Evolutionary conservation across 2,329 filamentous ascomycete species (phyloP).

Genomic region (Gnomoniopsis sp.): DNA sequence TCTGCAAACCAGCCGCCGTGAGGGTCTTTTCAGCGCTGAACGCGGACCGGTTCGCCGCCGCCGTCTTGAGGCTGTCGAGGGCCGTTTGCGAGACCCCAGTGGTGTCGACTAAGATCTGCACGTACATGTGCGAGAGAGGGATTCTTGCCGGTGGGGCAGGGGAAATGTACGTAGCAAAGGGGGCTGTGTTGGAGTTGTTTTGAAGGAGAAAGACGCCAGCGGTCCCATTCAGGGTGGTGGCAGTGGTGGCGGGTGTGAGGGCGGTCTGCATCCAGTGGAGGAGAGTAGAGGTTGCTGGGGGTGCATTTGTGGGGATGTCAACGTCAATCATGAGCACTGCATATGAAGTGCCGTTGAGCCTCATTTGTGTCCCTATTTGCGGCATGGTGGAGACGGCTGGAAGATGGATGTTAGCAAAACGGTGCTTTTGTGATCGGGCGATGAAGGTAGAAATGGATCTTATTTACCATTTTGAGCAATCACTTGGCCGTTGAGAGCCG

Average conservation of each 20-base stretch:
- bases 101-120: slow-evolving; percentile 37
- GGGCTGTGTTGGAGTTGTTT: slow-evolving; percentile 26
- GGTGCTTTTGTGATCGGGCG: not conserved
- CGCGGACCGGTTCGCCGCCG: slow-evolving; percentile 28
- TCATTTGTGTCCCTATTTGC: slow-evolving; percentile 32
- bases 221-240: slow-evolving; percentile 24
- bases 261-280: slow-evolving; percentile 42
- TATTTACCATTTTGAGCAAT: slow-evolving; percentile 35
- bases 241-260: slow-evolving; percentile 27
- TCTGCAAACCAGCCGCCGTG: slow-evolving; percentile 27
- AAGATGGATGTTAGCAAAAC: not conserved
- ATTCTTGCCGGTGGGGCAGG: slow-evolving; percentile 35
- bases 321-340: slow-evolving; percentile 42
- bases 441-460: not conserved
- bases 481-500: slow-evolving; percentile 35
- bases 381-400: slow-evolving; percentile 33
- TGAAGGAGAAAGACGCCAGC: slow-evolving; percentile 30
- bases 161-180: slow-evolving; percentile 31
- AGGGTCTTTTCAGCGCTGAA: slow-evolving; percentile 32
- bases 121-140: slow-evolving; percentile 38
- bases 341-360: slow-evolving; percentile 38
- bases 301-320: slow-evolving; percentile 42
- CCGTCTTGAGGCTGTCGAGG: slow-evolving; percentile 25
- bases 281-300: slow-evolving; percentile 33
- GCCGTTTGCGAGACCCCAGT: slow-evolving; percentile 24